A percentile compares a stretch with the other conserved stretches of the same genome.
These are phyloP conservation scores for Chrysoporthe cubensis DNA, from an alignment of 2,329 filamentous ascomycete genomes.

Conservation along the genomic window DNA sequence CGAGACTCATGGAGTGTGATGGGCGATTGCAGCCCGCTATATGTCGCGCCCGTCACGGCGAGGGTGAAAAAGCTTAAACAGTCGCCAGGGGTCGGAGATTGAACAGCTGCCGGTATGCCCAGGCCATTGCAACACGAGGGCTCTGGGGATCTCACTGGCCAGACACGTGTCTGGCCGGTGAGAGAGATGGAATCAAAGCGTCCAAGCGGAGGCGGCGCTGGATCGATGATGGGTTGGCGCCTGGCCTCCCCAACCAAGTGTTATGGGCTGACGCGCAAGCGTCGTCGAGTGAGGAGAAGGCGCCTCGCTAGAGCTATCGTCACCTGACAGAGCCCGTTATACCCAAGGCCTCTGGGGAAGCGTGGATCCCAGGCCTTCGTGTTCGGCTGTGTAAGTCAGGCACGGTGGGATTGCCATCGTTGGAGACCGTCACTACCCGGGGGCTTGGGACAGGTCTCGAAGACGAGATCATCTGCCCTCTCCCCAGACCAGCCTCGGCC, in stretches of 20 bases:
- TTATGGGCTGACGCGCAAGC: neutral
- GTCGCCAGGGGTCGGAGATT: neutral
- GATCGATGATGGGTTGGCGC: neutral
- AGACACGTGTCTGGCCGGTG: neutral
- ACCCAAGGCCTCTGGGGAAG: neutral
- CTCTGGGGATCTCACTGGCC: neutral
- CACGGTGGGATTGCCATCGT: neutral
- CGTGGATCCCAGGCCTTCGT: neutral
- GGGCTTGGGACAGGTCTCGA: neutral
- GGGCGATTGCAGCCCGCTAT: neutral
- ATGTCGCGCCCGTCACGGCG: neutral
- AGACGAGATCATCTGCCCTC: conserved; percentile 1
- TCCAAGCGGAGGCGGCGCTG: neutral
- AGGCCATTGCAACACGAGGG: neutral
- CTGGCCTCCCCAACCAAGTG: neutral
- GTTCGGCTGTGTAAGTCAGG: neutral
- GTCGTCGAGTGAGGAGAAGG: neutral
- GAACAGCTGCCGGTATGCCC: neutral
- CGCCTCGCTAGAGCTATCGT: neutral
- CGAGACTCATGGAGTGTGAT: neutral
- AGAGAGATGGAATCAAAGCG: neutral
- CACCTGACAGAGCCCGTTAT: neutral
- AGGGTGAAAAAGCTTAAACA: neutral
- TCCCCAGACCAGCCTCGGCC: neutral
- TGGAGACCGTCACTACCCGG: conserved; percentile 4